Base-by-base conservation (phyloP, 2,329 filamentous ascomycete species). In the Beauveria bassiana region DNA sequence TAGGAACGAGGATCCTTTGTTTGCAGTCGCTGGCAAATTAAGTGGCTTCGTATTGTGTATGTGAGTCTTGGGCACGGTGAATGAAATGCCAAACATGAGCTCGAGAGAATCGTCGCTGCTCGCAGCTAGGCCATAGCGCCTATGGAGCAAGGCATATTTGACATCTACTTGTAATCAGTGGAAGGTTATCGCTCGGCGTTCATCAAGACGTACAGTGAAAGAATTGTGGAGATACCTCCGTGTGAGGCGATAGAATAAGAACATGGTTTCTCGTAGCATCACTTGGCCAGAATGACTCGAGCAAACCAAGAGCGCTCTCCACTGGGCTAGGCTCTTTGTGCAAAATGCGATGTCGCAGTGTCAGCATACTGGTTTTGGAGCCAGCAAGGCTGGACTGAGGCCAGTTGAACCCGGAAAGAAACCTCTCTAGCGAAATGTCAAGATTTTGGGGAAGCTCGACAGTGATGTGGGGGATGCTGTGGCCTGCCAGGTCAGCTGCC, bases 211-310 rank as follows among this genome's bases (percentile, higher is more conserved):
- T 73, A 84, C 82, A 96, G 65, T 96, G 91, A 65, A 89, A 93
- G 71, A 91, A 98, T 1, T 89, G 82, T 1, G 87, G 86, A 0
- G 90, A 89, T 0, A 98, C 75, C 71, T 98, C 90, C 1, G 82
- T 83, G 66, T 96, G 86, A 1, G 93, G 85, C 5, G 91, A 93
- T 6, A 99, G 81, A 2, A 97, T 75, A n/a, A 99, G 80, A 2
- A 96, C 84, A 71, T 97, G 91, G 10, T 87, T 87, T 58, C 84
- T 74, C 2, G 73, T 71, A 5, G 85, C 79, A 62, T 85, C 79
- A 3, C 78, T 75, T 2, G 95, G 93, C 81, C 92, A 98, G 72
- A 96, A 96, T 0, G 90, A 89, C 75, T 98, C 93, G 5, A 96
- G 76, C 62, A 93, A 90, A 26, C 88, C 86, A 18, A 88, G 78